Evolutionary conservation across 2,329 filamentous ascomycete genomes (phyloP).

Genomic region (Penicillium sp.): DNA sequence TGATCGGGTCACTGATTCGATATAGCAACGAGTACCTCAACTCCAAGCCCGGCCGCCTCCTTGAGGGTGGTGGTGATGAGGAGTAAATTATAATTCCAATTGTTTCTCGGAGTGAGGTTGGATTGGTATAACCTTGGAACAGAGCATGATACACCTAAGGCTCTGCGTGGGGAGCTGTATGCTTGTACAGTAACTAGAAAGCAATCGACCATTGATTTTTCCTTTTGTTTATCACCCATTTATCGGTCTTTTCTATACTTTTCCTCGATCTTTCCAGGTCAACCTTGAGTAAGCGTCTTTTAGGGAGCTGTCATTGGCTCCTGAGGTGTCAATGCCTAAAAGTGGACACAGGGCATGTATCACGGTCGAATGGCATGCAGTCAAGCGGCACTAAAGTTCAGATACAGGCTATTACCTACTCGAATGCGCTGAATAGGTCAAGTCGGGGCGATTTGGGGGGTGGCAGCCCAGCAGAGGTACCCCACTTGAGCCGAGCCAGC

Average conservation of each 20-base stretch:
- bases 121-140: constrained; percentile 17
- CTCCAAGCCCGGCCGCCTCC: constrained; percentile 50
- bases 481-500: constrained; percentile 17
- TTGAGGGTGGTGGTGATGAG: constrained; percentile 31
- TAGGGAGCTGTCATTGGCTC: constrained; percentile 9
- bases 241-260: background rate
- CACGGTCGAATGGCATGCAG: background rate
- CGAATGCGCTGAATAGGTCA: background rate
- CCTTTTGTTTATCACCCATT: constrained; percentile 10
- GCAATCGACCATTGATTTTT: constrained; percentile 31
- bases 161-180: constrained; percentile 23
- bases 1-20: constrained; percentile 7
- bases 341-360: background rate
- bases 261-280: background rate
- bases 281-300: constrained; percentile 17
- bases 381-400: background rate
- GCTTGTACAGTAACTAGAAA: constrained; percentile 47
- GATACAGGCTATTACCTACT: background rate
- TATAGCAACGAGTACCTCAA: constrained; percentile 53
- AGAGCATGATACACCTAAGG: constrained; percentile 13
- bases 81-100: constrained; percentile 31
- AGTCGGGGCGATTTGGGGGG: background rate
- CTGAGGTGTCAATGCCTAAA: background rate
- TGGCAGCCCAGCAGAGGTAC: constrained; percentile 11
- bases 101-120: constrained; percentile 7